These are phyloP conservation scores for Beta vulgaris DNA, from an alignment of 148 eudicot species.

Conservation along the genomic window DNA sequence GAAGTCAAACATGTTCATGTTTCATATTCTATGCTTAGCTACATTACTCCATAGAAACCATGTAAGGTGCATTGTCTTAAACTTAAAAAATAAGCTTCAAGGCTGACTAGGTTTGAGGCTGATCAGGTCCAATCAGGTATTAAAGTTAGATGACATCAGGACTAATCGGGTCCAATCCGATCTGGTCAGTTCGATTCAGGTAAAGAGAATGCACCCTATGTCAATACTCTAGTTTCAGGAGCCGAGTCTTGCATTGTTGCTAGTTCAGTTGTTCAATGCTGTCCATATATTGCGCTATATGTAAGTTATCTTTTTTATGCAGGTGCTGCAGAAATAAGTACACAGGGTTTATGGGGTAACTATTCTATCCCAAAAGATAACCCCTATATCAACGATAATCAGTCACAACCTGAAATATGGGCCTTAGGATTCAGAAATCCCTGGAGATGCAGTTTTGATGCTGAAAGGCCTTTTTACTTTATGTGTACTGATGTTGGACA, in stretches of 20 bases:
- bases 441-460: constrained; percentile 92
- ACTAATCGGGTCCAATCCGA: too few species aligned
- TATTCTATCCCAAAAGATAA: constrained; percentile 81
- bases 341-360: constrained; percentile 72
- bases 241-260: background rate
- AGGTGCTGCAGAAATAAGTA: constrained; percentile 54
- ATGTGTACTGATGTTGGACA: constrained; percentile 84
- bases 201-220: background rate
- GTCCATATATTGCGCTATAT: too few species aligned
- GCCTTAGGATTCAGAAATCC: constrained; percentile 83
- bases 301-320: constrained; percentile 13
- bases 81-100: too few species aligned
- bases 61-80: too few species aligned
- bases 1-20: background rate
- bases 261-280: background rate
- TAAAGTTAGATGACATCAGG: too few species aligned
- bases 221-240: background rate
- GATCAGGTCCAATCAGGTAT: too few species aligned
- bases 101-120: too few species aligned
- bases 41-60: too few species aligned
- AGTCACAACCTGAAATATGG: constrained; percentile 76
- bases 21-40: background rate
- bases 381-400: constrained; percentile 54
- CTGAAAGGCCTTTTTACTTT: constrained; percentile 79
- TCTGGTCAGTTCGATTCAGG: too few species aligned